Percentiles rank a stretch among this genome's conserved stretches.
Conservation (phyloP, 2,329 filamentous ascomycete genomes). For the Phaeosphaeria sp. region DNA sequence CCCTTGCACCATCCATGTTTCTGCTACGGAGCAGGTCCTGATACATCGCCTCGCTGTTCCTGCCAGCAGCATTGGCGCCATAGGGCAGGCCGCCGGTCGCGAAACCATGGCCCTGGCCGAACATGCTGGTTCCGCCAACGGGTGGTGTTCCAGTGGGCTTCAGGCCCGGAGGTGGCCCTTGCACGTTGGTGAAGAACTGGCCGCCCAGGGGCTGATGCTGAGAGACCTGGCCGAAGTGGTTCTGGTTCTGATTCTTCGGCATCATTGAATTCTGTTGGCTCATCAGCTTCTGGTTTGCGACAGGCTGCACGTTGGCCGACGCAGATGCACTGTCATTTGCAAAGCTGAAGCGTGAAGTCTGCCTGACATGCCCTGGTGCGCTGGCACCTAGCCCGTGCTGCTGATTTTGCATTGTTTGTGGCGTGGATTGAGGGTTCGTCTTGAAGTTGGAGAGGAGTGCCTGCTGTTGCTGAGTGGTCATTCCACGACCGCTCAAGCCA, state of each 20-base stretch:
- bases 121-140: constrained; percentile 79
- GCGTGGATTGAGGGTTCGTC: constrained; percentile 52
- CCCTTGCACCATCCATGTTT: constrained; percentile 67
- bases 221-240: constrained; percentile 58
- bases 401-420: constrained; percentile 54
- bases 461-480: constrained; percentile 79
- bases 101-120: constrained; percentile 86
- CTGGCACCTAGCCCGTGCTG: constrained; percentile 62
- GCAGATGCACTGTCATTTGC: constrained; percentile 73
- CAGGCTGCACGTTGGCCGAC: constrained; percentile 72
- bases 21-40: constrained; percentile 79
- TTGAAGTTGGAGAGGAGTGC: constrained; percentile 70
- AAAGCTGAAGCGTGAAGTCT: constrained; percentile 88
- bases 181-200: constrained; percentile 84
- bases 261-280: constrained; percentile 89
- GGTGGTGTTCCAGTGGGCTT: constrained; percentile 96
- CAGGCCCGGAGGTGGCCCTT: constrained; percentile 90
- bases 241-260: constrained; percentile 57
- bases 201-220: constrained; percentile 63
- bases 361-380: constrained; percentile 74
- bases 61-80: constrained; percentile 64
- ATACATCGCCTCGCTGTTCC: constrained; percentile 78
- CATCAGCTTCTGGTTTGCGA: constrained; percentile 81
- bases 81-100: constrained; percentile 72
- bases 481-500: constrained; percentile 68